These are phyloP conservation scores for Pelargonium citronellum DNA, from an alignment of 441 rosid species.

Conservation along the genomic window DNA sequence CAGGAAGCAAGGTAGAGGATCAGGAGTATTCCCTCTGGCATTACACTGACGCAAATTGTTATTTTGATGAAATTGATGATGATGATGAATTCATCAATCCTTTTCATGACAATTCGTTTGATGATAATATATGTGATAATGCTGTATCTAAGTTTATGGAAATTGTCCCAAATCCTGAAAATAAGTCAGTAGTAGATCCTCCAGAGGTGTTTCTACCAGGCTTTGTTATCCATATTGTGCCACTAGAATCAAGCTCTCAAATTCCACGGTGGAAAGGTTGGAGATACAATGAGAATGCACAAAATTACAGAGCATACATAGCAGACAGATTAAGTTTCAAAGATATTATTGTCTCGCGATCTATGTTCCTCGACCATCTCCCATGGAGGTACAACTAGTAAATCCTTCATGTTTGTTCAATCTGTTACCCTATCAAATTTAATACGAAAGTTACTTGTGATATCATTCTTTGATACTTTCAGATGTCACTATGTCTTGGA, in stretches of 20 bases:
- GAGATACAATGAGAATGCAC: constrained; percentile 30
- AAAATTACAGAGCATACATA: constrained; percentile 52
- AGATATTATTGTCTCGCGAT: constrained; percentile 71
- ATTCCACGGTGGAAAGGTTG: constrained; percentile 56
- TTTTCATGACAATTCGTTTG: constrained; percentile 22
- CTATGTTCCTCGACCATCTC: constrained; percentile 90
- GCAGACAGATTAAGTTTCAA: constrained; percentile 60
- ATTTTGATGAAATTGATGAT: constrained; percentile 15
- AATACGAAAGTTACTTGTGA: background rate
- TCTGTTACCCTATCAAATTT: background rate
- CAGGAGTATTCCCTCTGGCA: constrained; percentile 22
- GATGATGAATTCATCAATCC: constrained; percentile 28
- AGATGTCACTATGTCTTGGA: constrained; percentile 66
- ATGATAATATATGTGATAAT: constrained; percentile 31
- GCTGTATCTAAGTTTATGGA: constrained; percentile 57
- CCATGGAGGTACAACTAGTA: constrained; percentile 70
- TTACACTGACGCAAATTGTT: constrained; percentile 20
- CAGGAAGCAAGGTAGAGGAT: constrained; percentile 29
- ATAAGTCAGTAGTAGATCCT: constrained; percentile 31
- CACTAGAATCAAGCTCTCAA: constrained; percentile 30
- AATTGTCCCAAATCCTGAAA: constrained; percentile 39
- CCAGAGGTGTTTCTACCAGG: constrained; percentile 76
- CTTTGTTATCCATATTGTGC: constrained; percentile 63
- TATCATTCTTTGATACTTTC: constrained; percentile 14
- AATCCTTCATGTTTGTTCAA: constrained; percentile 4